These are phyloP conservation scores for Crithidia bombi DNA, from an alignment of 208 protist species.

Conservation along the genomic window DNA sequence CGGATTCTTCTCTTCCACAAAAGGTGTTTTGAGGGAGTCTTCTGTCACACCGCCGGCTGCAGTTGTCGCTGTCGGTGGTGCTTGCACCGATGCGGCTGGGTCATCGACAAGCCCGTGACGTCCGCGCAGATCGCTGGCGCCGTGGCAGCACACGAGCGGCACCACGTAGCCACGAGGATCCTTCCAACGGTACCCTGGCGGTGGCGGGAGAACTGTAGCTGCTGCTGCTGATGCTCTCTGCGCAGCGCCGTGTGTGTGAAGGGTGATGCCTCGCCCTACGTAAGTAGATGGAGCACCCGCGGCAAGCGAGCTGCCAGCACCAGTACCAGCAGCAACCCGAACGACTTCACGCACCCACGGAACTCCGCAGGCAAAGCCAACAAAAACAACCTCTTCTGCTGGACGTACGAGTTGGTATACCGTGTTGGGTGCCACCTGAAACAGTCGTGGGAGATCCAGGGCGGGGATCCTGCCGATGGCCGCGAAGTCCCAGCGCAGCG, in stretches of 20 bases:
- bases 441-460: conserved; percentile 16
- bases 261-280: no score
- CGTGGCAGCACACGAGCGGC: conserved; percentile 40
- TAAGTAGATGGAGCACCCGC: background rate
- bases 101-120: conserved; percentile 24
- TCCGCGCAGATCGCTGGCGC: conserved; percentile 21
- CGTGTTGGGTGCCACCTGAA: conserved; percentile 9
- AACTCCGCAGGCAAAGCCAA: conserved; percentile 57
- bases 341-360: conserved; percentile 44
- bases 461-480: conserved; percentile 2
- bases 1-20: background rate
- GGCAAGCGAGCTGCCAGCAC: background rate
- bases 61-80: background rate
- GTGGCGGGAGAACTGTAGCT: background rate
- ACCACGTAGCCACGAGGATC: conserved; percentile 8
- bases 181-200: conserved; percentile 31
- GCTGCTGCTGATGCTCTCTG: background rate
- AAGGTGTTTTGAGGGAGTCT: background rate
- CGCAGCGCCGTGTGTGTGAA: background rate
- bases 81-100: background rate
- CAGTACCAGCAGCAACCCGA: background rate
- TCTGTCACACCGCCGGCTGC: background rate
- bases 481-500: conserved; percentile 22
- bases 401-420: conserved; percentile 19
- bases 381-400: conserved; percentile 41